A percentile compares a stretch with the other conserved stretches of the same genome.
Conservation (phyloP, 2,329 filamentous ascomycete species). For the Ascochyta lentis region DNA sequence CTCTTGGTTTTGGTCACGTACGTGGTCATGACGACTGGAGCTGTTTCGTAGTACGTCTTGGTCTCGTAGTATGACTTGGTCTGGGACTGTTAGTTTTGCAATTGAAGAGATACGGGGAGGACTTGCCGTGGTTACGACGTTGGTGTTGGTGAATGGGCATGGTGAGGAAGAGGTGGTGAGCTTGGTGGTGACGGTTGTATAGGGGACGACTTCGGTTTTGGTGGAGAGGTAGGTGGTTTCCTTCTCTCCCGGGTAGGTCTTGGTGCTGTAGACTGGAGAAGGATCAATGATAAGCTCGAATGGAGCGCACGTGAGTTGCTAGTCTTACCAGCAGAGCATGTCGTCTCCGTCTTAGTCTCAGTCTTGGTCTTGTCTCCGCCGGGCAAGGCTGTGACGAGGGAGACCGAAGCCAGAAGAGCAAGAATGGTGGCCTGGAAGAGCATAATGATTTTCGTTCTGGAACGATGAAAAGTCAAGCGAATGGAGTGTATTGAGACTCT, state of each 20-base stretch:
- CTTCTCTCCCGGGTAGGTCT: constrained; percentile 12
- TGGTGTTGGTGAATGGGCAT: constrained; percentile 22
- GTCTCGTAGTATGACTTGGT: not conserved
- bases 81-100: not conserved
- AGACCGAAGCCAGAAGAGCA: constrained; percentile 25
- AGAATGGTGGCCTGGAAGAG: constrained; percentile 22
- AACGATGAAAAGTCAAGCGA: constrained; percentile 6
- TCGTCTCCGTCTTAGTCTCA: constrained; percentile 4
- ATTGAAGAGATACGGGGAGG: not conserved
- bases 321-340: constrained; percentile 29
- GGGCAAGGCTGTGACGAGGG: constrained; percentile 23
- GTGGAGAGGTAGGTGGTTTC: constrained; percentile 25
- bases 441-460: constrained; percentile 24
- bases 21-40: constrained; percentile 17
- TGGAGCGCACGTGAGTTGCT: too few relatives aligned
- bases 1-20: constrained; percentile 23
- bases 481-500: not conserved
- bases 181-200: constrained; percentile 21
- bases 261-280: constrained; percentile 22
- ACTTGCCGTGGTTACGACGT: constrained; percentile 14
- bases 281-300: not conserved
- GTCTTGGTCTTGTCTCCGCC: not conserved
- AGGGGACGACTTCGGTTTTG: constrained; percentile 24
- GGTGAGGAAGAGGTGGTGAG: constrained; percentile 16
- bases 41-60: not conserved